Evolutionary conservation across 345 rosid species (phyloP).

Genomic region (Euphorbia peplus): DNA sequence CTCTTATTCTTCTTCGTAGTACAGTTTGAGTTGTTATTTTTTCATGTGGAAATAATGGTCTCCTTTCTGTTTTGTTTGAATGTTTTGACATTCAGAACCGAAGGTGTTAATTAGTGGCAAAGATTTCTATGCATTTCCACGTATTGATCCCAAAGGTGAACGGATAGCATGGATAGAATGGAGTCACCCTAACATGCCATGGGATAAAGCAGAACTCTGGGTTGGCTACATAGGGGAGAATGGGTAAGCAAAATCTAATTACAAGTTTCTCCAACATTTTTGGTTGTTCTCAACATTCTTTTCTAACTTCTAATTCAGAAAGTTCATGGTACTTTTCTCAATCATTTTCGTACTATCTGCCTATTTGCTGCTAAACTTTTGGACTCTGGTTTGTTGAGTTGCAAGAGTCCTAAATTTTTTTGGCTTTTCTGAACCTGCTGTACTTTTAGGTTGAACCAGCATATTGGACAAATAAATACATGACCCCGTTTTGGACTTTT

Average conservation of each 20-base stretch:
- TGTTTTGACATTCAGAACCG: slow-evolving; percentile 47
- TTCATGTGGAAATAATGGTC: slow-evolving; percentile 8
- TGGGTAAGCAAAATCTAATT: slow-evolving; percentile 49
- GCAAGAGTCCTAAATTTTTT: background rate
- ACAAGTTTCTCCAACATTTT: background rate
- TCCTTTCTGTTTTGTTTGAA: slow-evolving; percentile 1
- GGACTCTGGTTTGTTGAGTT: background rate
- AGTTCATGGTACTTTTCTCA: background rate
- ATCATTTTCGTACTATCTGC: too few relatives aligned
- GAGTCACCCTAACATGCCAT: slow-evolving; percentile 92
- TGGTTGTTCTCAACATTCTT: background rate
- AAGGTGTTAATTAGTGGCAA: slow-evolving; percentile 63
- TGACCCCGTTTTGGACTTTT: background rate
- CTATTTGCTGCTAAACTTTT: background rate
- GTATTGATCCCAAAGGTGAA: slow-evolving; percentile 62
- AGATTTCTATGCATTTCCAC: slow-evolving; percentile 98
- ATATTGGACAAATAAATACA: background rate
- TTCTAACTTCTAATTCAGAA: background rate
- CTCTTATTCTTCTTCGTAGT: background rate
- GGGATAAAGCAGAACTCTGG: slow-evolving; percentile 96
- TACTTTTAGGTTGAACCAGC: background rate
- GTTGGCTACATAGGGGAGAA: slow-evolving; percentile 76
- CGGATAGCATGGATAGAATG: slow-evolving; percentile 90
- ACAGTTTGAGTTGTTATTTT: background rate
- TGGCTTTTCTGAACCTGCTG: background rate